Evolutionary conservation across 208 protist species (phyloP).

Genomic region (Acanthamoeba royreba): DNA sequence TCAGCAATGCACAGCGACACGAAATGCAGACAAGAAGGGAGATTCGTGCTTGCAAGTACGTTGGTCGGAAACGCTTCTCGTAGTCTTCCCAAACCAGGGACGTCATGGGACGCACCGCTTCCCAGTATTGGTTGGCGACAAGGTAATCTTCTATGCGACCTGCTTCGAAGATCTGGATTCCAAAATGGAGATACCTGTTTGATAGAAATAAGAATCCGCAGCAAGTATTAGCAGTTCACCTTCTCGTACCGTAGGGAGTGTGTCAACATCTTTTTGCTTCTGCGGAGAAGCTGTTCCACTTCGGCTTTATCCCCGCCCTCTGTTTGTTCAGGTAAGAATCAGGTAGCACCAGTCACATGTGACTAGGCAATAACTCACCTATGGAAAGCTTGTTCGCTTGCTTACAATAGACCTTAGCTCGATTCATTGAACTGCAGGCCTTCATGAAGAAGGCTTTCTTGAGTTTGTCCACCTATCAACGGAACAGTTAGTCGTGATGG

Average conservation of each 20-base stretch:
- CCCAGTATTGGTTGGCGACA: conserved; percentile 26
- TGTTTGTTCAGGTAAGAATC: no score
- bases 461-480: neutral
- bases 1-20: neutral
- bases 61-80: neutral
- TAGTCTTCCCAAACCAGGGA: neutral
- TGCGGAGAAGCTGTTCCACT: neutral
- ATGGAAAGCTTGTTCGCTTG: neutral
- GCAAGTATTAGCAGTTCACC: no score
- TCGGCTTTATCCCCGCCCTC: neutral
- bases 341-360: neutral
- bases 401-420: conserved; percentile 47
- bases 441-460: conserved; percentile 38
- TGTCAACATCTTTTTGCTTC: conserved; percentile 31
- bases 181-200: conserved; percentile 35
- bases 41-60: neutral
- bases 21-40: neutral
- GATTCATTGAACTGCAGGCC: conserved; percentile 27
- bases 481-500: no score
- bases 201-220: no score
- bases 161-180: neutral
- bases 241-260: conserved; percentile 5
- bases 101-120: neutral
- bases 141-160: conserved; percentile 2
- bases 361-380: neutral